These are phyloP conservation scores for Cantharellus cinnabarinus DNA, from an alignment of 768 basidiomycete genomes.

Conservation along the genomic window DNA sequence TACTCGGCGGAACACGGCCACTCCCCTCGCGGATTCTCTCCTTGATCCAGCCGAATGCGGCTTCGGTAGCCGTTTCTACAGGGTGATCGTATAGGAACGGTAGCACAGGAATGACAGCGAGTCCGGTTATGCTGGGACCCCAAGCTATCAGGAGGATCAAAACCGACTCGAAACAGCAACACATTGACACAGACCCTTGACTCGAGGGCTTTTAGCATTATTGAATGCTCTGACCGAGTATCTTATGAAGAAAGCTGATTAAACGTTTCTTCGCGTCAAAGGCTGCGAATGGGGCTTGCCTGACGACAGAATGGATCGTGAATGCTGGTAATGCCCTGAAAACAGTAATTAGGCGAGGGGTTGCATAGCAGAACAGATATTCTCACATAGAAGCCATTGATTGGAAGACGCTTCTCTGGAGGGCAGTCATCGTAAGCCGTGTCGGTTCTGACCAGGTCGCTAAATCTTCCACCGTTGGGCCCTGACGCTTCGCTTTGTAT, in stretches of 20 bases:
- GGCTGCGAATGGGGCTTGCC: slow-evolving; percentile 9
- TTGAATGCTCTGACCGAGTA: slow-evolving; percentile 47
- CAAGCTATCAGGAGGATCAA: slow-evolving; percentile 20
- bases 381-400: slow-evolving; percentile 62
- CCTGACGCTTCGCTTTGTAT: slow-evolving; percentile 51
- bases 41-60: slow-evolving; percentile 44
- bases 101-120: slow-evolving; percentile 51
- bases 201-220: slow-evolving; percentile 32
- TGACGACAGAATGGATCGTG: slow-evolving; percentile 68
- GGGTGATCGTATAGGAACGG: slow-evolving; percentile 68
- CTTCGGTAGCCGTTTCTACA: slow-evolving; percentile 49
- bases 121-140: slow-evolving; percentile 57
- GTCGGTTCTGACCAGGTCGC: slow-evolving; percentile 49
- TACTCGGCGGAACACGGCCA: too few relatives aligned
- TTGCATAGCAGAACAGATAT: slow-evolving; percentile 2
- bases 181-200: slow-evolving; percentile 19
- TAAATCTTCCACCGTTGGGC: slow-evolving; percentile 47
- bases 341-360: slow-evolving; percentile 1
- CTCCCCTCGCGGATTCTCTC: not conserved
- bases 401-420: slow-evolving; percentile 62
- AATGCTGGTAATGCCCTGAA: slow-evolving; percentile 61
- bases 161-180: not conserved
- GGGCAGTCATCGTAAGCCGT: slow-evolving; percentile 45
- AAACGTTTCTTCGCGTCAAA: not conserved
- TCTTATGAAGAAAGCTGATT: not conserved